Evolutionary conservation across 169 alveolate species (phyloP), one percentile per base, ranked within the genome.

Genomic region (Cryptosporidium muris): DNA sequence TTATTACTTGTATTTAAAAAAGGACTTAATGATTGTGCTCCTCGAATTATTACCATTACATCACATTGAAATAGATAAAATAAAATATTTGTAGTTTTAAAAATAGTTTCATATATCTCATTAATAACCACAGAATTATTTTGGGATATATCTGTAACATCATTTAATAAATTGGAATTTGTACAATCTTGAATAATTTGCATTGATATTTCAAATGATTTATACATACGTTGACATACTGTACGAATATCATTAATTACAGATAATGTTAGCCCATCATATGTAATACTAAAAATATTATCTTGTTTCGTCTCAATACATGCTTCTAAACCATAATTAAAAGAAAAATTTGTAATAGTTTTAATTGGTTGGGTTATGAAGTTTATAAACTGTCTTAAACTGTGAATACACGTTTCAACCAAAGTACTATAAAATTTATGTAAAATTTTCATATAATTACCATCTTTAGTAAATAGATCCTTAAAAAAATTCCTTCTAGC

Each of bases 251-350:
- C 82, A 42, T 45, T 67, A 36, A 67, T 47, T 6, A 53, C 82
- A 12, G 63, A 42, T 4, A 66, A 53, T 67, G 54, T 53, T 3
- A 67, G 51, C 2, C 60, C 42, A 56, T 67, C 82, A 3, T 67
- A 66, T n/a, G 51, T 42, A 4, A 56, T 53, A 42, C 48, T 66
- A 51, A 67, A 67, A 9, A 67, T 67, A 2, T 65, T 53, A 14
- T 67, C 82, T 16, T 56, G 36, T 4, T 52, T 66, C 34, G 54
- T 42, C 12, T 67, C 82, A 52, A 52, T 16, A 8, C 51, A 51
- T 16, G 25, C 38, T 67, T 67, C 82, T 25, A 56, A 56, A 67
- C 54, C 36, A 53, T 52, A 53, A 36, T 67, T 66, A n/a, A 66
- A 66, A 67, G 54, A 67, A 5, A 67, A 53, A 14, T 53, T 53